These are phyloP conservation scores for Pseudogymnoascus verrucosus DNA, from an alignment of 2,329 filamentous ascomycete species.

Conservation along the genomic window DNA sequence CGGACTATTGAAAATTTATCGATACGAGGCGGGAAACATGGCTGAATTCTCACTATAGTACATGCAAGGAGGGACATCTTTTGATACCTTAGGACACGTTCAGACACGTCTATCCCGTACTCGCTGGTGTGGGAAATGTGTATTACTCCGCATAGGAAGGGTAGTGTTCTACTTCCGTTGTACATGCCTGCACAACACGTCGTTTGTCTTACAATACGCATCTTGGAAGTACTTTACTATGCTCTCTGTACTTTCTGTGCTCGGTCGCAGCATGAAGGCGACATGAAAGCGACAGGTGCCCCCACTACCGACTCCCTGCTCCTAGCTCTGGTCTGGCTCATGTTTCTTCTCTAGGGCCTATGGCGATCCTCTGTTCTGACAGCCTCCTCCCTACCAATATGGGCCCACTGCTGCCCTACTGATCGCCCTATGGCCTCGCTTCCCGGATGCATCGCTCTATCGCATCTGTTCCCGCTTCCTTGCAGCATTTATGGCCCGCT, in stretches of 20 bases:
- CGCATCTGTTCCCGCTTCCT: constrained; percentile 1
- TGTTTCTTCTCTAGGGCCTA: background rate
- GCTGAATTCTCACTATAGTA: background rate
- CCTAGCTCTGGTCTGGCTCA: background rate
- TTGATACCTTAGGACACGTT: background rate
- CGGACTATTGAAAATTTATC: constrained; percentile 3
- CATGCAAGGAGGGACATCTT: background rate
- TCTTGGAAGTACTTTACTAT: background rate
- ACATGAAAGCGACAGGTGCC: background rate
- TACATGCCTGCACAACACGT: background rate
- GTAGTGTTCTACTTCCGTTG: background rate
- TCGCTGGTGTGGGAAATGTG: background rate
- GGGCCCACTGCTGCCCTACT: background rate
- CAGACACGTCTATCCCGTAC: background rate
- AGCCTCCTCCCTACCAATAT: background rate
- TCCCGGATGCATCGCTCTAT: constrained; percentile 1
- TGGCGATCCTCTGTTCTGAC: background rate
- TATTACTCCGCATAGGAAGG: background rate
- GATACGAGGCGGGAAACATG: background rate
- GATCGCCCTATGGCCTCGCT: constrained; percentile 4
- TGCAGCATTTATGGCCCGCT: background rate
- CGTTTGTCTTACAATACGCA: background rate
- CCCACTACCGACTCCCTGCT: background rate
- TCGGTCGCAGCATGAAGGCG: background rate
- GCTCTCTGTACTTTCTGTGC: background rate